Evolutionary conservation across 176 grass and related monocot genomes (phyloP).

Genomic region (Leersia perrieri): DNA sequence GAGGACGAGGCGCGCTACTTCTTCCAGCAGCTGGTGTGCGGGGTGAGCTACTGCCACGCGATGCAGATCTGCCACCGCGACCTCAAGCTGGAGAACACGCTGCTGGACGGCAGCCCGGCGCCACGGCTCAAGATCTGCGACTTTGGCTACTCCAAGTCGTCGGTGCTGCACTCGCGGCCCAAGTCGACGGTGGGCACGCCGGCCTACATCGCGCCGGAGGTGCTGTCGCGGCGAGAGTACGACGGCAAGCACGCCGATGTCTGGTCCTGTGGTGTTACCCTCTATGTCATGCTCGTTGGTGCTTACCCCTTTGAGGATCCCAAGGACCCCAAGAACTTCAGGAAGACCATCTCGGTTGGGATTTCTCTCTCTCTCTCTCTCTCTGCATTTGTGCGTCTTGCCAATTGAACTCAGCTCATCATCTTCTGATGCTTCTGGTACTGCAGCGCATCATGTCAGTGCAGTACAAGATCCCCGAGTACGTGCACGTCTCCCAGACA

Average conservation of each 20-base stretch:
- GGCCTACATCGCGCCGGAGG: conserved; percentile 82
- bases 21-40: conserved; percentile 94
- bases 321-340: conserved; percentile 79
- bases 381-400: no score
- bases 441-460: conserved; percentile 58
- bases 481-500: conserved; percentile 73
- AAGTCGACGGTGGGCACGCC: conserved; percentile 76
- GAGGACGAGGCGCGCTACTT: conserved; percentile 89
- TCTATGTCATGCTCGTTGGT: conserved; percentile 89
- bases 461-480: conserved; percentile 79
- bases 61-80: conserved; percentile 91
- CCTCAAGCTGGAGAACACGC: conserved; percentile 92
- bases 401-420: no score
- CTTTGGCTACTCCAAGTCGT: conserved; percentile 84
- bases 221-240: conserved; percentile 51
- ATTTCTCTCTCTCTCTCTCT: not conserved
- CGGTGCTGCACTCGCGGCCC: conserved; percentile 63
- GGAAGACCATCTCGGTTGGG: conserved; percentile 62
- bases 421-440: no score
- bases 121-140: conserved; percentile 89
- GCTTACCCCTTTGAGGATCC: conserved; percentile 85
- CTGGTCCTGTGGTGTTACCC: conserved; percentile 90
- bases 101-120: conserved; percentile 85
- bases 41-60: conserved; percentile 82
- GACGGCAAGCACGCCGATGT: conserved; percentile 91